Evolutionary conservation across 108 stramenopile species (phyloP), one percentile per base, ranked within the genome.

Genomic region (Aurantiochytrium sp.): DNA sequence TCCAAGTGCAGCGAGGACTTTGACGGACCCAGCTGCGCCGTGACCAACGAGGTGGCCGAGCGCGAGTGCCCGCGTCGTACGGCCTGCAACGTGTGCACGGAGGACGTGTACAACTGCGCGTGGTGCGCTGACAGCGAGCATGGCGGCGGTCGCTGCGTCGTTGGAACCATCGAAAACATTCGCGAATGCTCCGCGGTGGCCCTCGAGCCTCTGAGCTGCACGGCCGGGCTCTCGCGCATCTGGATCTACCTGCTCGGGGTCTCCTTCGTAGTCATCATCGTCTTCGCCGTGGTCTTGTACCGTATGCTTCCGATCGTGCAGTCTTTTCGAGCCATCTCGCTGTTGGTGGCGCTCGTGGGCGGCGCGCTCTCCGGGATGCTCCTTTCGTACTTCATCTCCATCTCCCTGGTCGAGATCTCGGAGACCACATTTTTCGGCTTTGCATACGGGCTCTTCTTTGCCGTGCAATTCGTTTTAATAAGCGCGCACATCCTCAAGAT

Each of bases 51-150:
- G 27, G 2, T 48, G 1, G 73, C 73, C n/a, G 73, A 81, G 39
- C 73, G 45, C 39, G 73, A 81, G 73, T 81, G 73, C 32, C 73
- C 73, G 6, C 73, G 73, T 48, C 73, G 39, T 12, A 24, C 45
- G 19, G 39, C 73, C 12, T 81, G 73, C 45, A 81, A 81, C 24
- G 73, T 81, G 24, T 81, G 73, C 4, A 48, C 45, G 12, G 73
- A 81, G 24, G 73, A 81, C 1, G 73, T 81, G 21, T 81, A 81
- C 73, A 81, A 81, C 45, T 81, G 73, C 73, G 73, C 73, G 6
- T 81, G 73, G 73, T 81, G 73, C 2, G 12, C 42, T 48, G n/a
- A 17, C 1, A 52, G 2, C 50, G 50, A 65, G 15, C 10, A 17
- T 2, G 45, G 32, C 73, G 12, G 21, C 42, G 73, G 45, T 30